Base-by-base conservation (phyloP, 2,329 filamentous ascomycete species). In the Aspergillus sp. region DNA sequence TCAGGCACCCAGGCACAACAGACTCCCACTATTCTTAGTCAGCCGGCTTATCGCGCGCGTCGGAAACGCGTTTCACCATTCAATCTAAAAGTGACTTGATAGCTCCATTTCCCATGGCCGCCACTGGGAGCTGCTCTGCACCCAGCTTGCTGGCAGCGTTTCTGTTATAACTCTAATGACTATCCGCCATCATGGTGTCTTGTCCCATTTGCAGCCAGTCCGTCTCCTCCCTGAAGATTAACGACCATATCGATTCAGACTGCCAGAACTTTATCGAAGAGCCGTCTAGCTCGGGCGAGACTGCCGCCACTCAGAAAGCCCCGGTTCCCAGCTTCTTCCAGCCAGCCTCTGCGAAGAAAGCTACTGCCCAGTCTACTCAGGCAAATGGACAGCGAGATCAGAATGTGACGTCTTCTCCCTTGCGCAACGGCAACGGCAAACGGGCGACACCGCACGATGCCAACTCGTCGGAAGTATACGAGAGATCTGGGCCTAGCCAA, bases 211-310 rank as follows among this genome's bases (percentile, higher is more conserved):
- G 92, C 80, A 83, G 85, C 71, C 89, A 90, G 69, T 81, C 83
- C 58, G 73, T 75, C 17, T 43, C 72, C 5, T 68, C 70, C 38
- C 60, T 70, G 15, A 85, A 89, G 67, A 98, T 98, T 81, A 98
- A 98, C 78, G 84, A 84, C 67, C 94, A 98, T 76, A 87, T 98
- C 72, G 95, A 98, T 79, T 94, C 91, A 30, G 85, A 85, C 65
- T 98, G 94, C 79, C 77, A 85, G 62, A 82, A 81, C 38, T 89
- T 89, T 72, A 75, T 95, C 64, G 79, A 89, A 60, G 74, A 79
- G 17, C 65, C 76, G 3, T 69, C 75, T 61, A 70, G 70, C 58
- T 85, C 88, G 61, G 72, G 80, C 67, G 70, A 75, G 32, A 65
- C 72, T 57, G 68, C 64, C 63, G 57, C 71, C 54, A 69, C 74